Conservation (phyloP, 1,284 basidiomycete species). For the Tylopilus sp. region DNA sequence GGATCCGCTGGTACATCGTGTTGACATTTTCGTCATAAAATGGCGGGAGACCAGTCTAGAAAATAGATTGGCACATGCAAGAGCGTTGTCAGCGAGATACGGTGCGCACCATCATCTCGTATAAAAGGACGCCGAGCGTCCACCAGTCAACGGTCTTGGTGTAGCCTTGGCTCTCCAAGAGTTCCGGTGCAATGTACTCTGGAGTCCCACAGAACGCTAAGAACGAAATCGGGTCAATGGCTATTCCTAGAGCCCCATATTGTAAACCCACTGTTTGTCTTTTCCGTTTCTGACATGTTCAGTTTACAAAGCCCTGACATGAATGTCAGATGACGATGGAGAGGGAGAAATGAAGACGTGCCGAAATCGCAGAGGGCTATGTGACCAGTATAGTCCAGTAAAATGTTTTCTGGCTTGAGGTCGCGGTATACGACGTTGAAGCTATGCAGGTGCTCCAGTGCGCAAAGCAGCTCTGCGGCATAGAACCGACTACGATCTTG, state of each 20-base stretch:
- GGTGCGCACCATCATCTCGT: conserved; percentile 89
- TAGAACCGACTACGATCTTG: conserved; percentile 94
- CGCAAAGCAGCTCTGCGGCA: conserved; percentile 91
- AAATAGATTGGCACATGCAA: conserved; percentile 4
- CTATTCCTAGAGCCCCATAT: not conserved
- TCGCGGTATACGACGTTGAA: conserved; percentile 99
- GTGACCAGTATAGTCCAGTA: conserved; percentile 96
- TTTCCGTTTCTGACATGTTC: conserved; percentile 97
- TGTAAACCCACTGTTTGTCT: conserved; percentile 81
- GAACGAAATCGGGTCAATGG: conserved; percentile 5
- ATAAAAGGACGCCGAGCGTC: conserved; percentile 96
- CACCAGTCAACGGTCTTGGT: conserved; percentile 99
- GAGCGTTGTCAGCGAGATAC: not conserved
- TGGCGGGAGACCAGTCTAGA: conserved; percentile 88
- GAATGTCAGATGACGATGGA: conserved; percentile 2
- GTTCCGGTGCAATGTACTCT: conserved; percentile 95
- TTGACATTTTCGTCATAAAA: conserved; percentile 99
- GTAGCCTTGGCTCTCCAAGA: conserved; percentile 95
- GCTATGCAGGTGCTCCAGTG: conserved; percentile 93
- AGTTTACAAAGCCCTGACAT: conserved; percentile 88
- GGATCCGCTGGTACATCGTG: conserved; percentile 97
- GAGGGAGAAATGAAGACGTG: conserved; percentile 18
- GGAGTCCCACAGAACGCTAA: conserved; percentile 98
- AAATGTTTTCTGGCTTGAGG: conserved; percentile 96
- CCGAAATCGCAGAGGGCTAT: conserved; percentile 98